Conservation (phyloP, 306 rosid genomes). For the Medicago ruthenica region DNA sequence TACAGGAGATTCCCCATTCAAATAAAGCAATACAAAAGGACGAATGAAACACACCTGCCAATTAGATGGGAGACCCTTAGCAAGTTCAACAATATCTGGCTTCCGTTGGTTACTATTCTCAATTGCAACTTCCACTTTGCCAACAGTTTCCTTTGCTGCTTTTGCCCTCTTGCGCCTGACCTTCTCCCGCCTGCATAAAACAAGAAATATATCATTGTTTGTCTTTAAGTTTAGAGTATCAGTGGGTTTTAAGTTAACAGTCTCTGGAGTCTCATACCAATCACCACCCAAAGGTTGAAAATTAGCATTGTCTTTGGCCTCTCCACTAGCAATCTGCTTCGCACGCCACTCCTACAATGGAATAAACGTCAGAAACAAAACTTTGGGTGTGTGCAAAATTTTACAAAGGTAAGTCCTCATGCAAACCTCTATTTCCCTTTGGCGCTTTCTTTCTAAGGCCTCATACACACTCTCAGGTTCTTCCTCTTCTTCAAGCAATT, state of each 20-base stretch:
- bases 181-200: conserved; percentile 74
- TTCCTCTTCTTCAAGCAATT: conserved; percentile 89
- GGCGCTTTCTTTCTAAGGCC: conserved; percentile 82
- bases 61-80: conserved; percentile 76
- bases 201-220: conserved; percentile 20
- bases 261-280: conserved; percentile 63
- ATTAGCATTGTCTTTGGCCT: conserved; percentile 93
- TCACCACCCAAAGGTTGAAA: conserved; percentile 96
- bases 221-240: neutral
- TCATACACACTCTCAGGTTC: conserved; percentile 81
- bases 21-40: neutral
- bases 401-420: neutral
- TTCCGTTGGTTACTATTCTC: conserved; percentile 60
- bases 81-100: conserved; percentile 59
- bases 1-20: conserved; percentile 4
- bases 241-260: conserved; percentile 19
- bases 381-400: neutral
- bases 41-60: conserved; percentile 72
- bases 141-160: conserved; percentile 55
- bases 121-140: conserved; percentile 43
- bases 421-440: conserved; percentile 89
- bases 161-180: conserved; percentile 85
- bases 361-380: conserved; percentile 48
- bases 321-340: conserved; percentile 91
- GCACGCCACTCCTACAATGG: conserved; percentile 78